Evolutionary conservation across 2,329 filamentous ascomycete species (phyloP), one percentile per base, ranked within the genome.

Genomic region (Diaporthe longicolla): DNA sequence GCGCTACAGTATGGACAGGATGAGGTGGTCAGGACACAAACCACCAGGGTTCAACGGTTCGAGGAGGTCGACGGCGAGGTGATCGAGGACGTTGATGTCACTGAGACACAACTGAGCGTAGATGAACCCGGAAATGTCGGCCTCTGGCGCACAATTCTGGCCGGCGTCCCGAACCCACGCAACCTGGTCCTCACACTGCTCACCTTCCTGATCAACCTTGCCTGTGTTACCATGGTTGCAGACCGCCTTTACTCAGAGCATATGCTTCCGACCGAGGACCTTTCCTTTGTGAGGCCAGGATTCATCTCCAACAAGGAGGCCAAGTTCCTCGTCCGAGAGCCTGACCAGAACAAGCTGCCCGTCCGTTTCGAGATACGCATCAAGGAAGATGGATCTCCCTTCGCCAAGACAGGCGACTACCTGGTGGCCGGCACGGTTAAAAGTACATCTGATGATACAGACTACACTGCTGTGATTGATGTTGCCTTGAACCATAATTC

Each of bases 231-330:
- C 11, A 90, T 96, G 82, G 90, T 92, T 0, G 87, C 92, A 35
- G 97, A 99, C 82, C 89, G 95, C 52, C 87, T 97, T 19, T 95
- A 94, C 80, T 90, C 93, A 26, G 93, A 93, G 2, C 90, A 92
- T 74, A 89, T 93, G 45, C 88, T 97, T 81, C 91, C 93, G 5
- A 91, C 88, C 35, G 85, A 94, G 37, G 92, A 97, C 77, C 85
- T 98, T 15, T 94, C 95, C 0, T 97, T 99, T 81, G 94, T 94
- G 54, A 90, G 97, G 11, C 86, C 98, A 21, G 97, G 97, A 35
- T 96, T 96, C 81, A 93, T 98, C 37, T 97, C 95, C 6, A 89
- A 94, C 24, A 90, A 88, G 0, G 93, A 93, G 72, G 97, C 95
- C 29, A 95, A 91, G 75, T 88, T 99, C 52, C 85, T 99, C 37